These are phyloP conservation scores for Ophiostoma sp. DNA, from an alignment of 2,329 filamentous ascomycete genomes.

Conservation along the genomic window DNA sequence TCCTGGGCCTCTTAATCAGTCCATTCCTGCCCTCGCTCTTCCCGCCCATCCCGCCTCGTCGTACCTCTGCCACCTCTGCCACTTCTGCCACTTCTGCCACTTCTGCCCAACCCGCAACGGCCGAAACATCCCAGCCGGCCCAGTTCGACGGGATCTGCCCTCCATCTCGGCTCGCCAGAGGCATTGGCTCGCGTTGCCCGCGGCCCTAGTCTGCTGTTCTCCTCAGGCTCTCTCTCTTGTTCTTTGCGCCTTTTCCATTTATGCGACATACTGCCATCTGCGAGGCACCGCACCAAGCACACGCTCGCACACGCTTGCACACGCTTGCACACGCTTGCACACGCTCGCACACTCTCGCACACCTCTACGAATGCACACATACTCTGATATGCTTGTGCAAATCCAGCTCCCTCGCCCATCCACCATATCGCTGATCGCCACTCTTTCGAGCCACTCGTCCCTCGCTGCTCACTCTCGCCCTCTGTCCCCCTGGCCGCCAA, in stretches of 20 bases:
- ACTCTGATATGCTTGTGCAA: not conserved
- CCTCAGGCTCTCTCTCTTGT: too few species aligned
- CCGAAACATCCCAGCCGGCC: constrained; percentile 18
- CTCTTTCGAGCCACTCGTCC: not conserved
- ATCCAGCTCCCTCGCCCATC: constrained; percentile 6
- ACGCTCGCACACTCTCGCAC: too few species aligned
- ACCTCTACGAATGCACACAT: too few species aligned
- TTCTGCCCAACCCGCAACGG: constrained; percentile 13
- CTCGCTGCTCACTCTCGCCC: not conserved
- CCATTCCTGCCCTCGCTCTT: not conserved
- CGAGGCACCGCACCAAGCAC: too few species aligned
- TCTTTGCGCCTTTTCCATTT: too few species aligned
- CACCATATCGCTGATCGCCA: not conserved
- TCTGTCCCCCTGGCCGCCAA: constrained; percentile 1
- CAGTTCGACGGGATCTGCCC: constrained; percentile 20
- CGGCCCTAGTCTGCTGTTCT: too few species aligned
- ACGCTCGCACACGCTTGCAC: too few species aligned
- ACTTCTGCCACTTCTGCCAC: not conserved
- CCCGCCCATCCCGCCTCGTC: not conserved
- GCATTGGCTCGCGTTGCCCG: not conserved
- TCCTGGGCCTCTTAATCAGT: not conserved
- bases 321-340: too few species aligned
- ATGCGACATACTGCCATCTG: too few species aligned
- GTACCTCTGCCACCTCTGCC: not conserved
- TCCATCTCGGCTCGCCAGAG: constrained; percentile 15